Percentiles rank a stretch among this genome's conserved stretches.
phyloP scores from a whole-genome alignment of 108 stramenopile species.

The Cyclotella cryptica region DNA sequence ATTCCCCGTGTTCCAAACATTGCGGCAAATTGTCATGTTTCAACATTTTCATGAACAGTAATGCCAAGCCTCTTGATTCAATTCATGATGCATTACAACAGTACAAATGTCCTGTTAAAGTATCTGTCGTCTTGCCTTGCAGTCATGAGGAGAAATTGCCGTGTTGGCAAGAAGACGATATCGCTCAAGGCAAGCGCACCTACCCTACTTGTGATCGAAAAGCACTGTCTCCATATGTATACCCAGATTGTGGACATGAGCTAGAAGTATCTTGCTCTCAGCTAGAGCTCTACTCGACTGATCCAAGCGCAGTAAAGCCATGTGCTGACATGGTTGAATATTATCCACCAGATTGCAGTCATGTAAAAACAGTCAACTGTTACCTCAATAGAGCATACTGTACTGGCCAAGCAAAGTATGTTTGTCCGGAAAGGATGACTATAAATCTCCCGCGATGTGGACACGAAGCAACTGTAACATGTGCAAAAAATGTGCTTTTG shows the following conservation, averaged over 20 bases:
- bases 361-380: conserved; percentile 37
- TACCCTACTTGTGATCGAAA: conserved; percentile 19
- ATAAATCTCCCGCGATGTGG: conserved; percentile 40
- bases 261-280: conserved; percentile 22
- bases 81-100: conserved; percentile 10
- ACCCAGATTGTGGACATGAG: conserved; percentile 28
- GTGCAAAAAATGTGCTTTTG: conserved; percentile 1
- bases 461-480: conserved; percentile 29
- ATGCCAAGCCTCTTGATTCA: not conserved
- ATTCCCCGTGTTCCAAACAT: conserved; percentile 40
- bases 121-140: conserved; percentile 25
- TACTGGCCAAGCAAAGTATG: conserved; percentile 15
- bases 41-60: conserved; percentile 11
- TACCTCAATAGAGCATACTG: conserved; percentile 17
- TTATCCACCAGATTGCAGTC: conserved; percentile 27
- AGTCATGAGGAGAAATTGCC: conserved; percentile 19
- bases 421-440: conserved; percentile 13
- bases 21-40: conserved; percentile 15
- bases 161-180: conserved; percentile 23
- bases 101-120: conserved; percentile 28
- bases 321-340: conserved; percentile 28
- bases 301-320: conserved; percentile 9
- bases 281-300: conserved; percentile 11
- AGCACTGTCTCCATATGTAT: conserved; percentile 21
- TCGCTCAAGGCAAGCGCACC: conserved; percentile 2